Base-by-base conservation (phyloP, 148 eudicot species). In the Selenicereus undatus region DNA sequence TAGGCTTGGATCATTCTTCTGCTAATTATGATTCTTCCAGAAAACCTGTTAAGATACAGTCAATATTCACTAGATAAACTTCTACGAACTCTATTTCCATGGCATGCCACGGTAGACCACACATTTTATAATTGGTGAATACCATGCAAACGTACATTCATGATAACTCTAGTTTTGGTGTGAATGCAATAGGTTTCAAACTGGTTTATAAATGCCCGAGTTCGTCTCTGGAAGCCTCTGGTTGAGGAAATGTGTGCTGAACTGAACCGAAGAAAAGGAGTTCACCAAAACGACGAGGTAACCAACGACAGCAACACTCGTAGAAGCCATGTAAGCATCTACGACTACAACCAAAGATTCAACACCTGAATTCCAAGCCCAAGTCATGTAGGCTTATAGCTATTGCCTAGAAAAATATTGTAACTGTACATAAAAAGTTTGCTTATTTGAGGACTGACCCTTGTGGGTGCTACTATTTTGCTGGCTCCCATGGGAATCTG, bases 151-250 rank as follows among this genome's bases (percentile, higher is more conserved):
- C 5, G n/a, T 64, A 29, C 68, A 64, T 64, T 13, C 76, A 43
- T 65, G 71, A 24, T 11, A 76, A 17, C 29, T 54, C 24, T 29
- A 3, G 0, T 11, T 30, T 45, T 62, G 54, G 13, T 66, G 30
- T 74, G 74, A 50, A 66, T 52, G 11, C 13, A 87, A 39, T 86
- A 94, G 98, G 98, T 94, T 11, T 94, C 98, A 17, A 94, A 94
- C 81, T 94, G 98, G 98, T 94, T 94, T 54, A 94, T 94, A 83
- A 94, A 94, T 73, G 98, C 98, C 17, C 91, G 98, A 45, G 98
- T 94, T 88, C 97, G 98, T 11, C 91, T 94, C 18, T 94, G 98
- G 98, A 94, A 93, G 16, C 98, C 98, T 10, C 84, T 94, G 91
- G 93, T 94, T 20, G 98, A 94, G 85, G 95, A 94, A 83, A 94